A percentile compares a stretch with the other conserved stretches of the same genome.
phyloP scores from a whole-genome alignment of 2,329 filamentous ascomycete species.

The Didymellaceae sp. region DNA sequence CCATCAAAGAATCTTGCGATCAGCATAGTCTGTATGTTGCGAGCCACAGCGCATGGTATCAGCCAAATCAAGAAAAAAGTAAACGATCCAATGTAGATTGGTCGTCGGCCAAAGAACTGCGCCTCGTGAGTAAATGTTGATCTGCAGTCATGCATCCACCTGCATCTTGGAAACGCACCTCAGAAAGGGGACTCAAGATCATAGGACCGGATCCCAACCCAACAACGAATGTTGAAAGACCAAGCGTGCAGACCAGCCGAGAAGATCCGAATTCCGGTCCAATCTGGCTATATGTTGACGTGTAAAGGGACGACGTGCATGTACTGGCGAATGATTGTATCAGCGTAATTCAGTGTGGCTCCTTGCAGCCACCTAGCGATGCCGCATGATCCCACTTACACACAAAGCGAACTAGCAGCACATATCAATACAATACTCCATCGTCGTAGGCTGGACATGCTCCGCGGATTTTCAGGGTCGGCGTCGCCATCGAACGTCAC shows the following conservation, averaged over 20 bases:
- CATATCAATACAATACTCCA: constrained; percentile 82
- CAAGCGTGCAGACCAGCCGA: constrained; percentile 76
- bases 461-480: constrained; percentile 78
- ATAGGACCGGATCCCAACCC: constrained; percentile 68
- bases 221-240: constrained; percentile 81
- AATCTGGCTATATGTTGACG: constrained; percentile 79
- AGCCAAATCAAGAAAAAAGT: constrained; percentile 78
- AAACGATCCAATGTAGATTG: constrained; percentile 80
- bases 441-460: constrained; percentile 69
- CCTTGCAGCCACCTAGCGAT: no score
- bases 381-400: constrained; percentile 65
- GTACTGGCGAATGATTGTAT: constrained; percentile 61
- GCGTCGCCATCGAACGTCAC: constrained; percentile 77
- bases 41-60: constrained; percentile 80
- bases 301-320: constrained; percentile 87
- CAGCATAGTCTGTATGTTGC: constrained; percentile 81
- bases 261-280: constrained; percentile 75
- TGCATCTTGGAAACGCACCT: constrained; percentile 42
- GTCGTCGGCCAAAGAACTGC: constrained; percentile 80
- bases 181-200: constrained; percentile 62
- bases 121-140: constrained; percentile 2
- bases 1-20: constrained; percentile 79
- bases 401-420: constrained; percentile 77
- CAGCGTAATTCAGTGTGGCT: constrained; percentile 8
- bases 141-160: constrained; percentile 9